Percentiles rank a stretch among this genome's conserved stretches.
Evolutionary conservation across 1,284 basidiomycete species (phyloP).

Genomic region (Hymenochaete sp.): DNA sequence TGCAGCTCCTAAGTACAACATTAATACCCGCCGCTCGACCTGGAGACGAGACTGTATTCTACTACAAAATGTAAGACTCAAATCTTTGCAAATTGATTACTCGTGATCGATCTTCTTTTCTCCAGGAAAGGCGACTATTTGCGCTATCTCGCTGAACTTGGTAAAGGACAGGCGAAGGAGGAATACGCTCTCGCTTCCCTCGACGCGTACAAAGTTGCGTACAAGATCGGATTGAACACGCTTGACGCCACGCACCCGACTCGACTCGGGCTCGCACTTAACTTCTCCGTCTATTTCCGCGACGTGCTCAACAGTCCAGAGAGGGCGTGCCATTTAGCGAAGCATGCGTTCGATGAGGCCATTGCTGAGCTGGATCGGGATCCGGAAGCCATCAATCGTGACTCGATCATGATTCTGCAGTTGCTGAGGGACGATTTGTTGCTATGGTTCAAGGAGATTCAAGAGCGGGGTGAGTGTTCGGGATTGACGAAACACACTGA

Average conservation of each 20-base stretch:
- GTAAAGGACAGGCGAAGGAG: constrained; percentile 36
- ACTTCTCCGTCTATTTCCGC: constrained; percentile 96
- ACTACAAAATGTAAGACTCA: constrained; percentile 51
- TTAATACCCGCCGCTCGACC: constrained; percentile 46
- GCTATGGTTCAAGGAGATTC: constrained; percentile 54
- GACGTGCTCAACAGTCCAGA: constrained; percentile 90
- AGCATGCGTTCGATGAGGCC: constrained; percentile 65
- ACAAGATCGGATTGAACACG: constrained; percentile 49
- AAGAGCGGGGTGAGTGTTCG: constrained; percentile 27
- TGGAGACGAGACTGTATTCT: constrained; percentile 62
- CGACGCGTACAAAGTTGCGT: constrained; percentile 58
- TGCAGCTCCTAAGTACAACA: constrained; percentile 43
- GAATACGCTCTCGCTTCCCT: constrained; percentile 46
- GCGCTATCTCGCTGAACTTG: constrained; percentile 59
- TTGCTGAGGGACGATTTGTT: constrained; percentile 56
- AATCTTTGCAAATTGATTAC: neutral
- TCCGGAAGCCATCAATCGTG: constrained; percentile 41
- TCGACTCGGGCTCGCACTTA: constrained; percentile 84
- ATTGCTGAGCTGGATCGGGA: constrained; percentile 38
- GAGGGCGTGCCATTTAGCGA: constrained; percentile 84
- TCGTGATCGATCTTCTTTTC: neutral
- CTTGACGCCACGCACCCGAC: constrained; percentile 58
- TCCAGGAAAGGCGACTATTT: constrained; percentile 62
- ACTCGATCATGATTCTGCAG: constrained; percentile 59
- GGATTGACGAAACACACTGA: no score